Evolutionary conservation across 2,329 filamentous ascomycete genomes (phyloP).

Genomic region (Nannizziopsis barbatae): DNA sequence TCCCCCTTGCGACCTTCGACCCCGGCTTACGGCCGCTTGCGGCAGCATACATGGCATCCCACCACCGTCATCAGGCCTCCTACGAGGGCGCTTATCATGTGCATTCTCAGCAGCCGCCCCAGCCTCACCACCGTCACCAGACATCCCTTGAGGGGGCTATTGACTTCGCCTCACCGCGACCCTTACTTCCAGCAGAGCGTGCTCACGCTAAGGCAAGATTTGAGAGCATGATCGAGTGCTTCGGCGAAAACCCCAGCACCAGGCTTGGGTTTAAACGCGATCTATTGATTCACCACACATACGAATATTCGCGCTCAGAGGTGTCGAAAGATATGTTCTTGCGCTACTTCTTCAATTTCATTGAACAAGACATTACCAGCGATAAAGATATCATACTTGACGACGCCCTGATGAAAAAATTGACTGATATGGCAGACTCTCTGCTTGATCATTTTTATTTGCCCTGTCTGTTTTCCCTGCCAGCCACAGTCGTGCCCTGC

Average conservation of each 20-base stretch:
- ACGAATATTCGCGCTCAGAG: constrained; percentile 18
- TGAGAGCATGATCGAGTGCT: constrained; percentile 8
- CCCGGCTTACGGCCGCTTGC: neutral
- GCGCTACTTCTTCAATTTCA: constrained; percentile 10
- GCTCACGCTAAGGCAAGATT: constrained; percentile 3
- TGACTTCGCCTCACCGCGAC: neutral
- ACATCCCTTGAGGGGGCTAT: neutral
- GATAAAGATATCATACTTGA: neutral
- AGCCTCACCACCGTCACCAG: constrained; percentile 2
- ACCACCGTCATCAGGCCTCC: neutral
- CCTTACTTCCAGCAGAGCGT: neutral
- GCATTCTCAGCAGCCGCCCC: neutral
- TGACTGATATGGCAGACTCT: constrained; percentile 12
- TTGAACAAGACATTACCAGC: constrained; percentile 3
- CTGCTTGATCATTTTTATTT: constrained; percentile 16
- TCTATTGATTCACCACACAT: constrained; percentile 16
- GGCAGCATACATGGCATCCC: constrained; percentile 1
- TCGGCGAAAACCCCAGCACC: neutral
- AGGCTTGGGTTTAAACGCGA: constrained; percentile 4
- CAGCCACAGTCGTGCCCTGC: neutral
- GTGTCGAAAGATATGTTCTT: constrained; percentile 14
- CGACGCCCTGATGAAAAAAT: neutral
- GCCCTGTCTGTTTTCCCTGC: constrained; percentile 11
- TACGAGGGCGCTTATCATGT: neutral
- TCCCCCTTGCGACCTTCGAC: too few relatives aligned